Evolutionary conservation across 2,329 filamentous ascomycete genomes (phyloP).

Genomic region (Stachybotrys elegans): DNA sequence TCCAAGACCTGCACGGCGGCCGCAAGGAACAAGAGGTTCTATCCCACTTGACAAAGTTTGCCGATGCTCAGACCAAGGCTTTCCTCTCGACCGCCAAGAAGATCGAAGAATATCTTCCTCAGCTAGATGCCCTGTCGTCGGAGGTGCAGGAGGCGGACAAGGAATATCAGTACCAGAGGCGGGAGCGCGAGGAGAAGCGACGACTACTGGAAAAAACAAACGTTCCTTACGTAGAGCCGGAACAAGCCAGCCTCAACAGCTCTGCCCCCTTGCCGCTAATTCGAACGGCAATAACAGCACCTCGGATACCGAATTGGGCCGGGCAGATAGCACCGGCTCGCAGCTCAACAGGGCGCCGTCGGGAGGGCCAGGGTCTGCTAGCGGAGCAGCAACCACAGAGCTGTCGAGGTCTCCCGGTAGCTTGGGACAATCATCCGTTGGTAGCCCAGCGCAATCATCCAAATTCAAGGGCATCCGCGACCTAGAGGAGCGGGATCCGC

Average conservation of each 20-base stretch:
- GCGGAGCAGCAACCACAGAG: conserved; percentile 29
- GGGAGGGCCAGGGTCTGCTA: conserved; percentile 32
- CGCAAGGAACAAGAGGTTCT: conserved; percentile 96
- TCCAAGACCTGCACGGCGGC: conserved; percentile 99
- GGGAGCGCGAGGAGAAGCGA: conserved; percentile 94
- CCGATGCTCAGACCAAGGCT: conserved; percentile 78
- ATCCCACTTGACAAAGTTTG: conserved; percentile 90
- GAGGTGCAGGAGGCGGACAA: conserved; percentile 95
- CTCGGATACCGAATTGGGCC: conserved; percentile 65
- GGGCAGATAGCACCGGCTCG: conserved; percentile 70
- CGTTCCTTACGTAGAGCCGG: conserved; percentile 65
- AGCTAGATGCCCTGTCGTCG: conserved; percentile 79
- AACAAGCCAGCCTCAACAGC: conserved; percentile 43
- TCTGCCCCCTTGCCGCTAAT: conserved; percentile 20
- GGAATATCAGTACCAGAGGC: conserved; percentile 90
- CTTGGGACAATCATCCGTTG: conserved; percentile 37
- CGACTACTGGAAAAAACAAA: conserved; percentile 85
- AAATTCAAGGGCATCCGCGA: conserved; percentile 92
- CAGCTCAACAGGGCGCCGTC: conserved; percentile 52
- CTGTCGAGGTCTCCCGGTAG: conserved; percentile 55
- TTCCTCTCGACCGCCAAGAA: conserved; percentile 82
- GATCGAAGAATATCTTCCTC: conserved; percentile 80
- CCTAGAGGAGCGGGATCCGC: conserved; percentile 75
- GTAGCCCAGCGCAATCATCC: conserved; percentile 46
- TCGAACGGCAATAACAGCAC: conserved; percentile 41